phyloP scores from a whole-genome alignment of 2,329 filamentous ascomycete species.

The Neurospora crassa region DNA sequence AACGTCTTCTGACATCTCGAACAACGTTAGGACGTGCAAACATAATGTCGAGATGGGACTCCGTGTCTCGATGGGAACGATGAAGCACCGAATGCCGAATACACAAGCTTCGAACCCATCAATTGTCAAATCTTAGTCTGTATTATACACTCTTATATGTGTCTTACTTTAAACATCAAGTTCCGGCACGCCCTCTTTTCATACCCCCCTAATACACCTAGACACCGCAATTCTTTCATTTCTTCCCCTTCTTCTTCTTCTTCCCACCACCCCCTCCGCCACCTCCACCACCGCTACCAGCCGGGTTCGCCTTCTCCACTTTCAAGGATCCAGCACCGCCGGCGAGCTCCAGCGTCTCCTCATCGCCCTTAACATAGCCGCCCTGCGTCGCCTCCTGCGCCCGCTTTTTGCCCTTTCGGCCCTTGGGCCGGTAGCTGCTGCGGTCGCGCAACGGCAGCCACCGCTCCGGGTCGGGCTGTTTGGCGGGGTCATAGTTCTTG shows the following conservation, averaged over 20 bases:
- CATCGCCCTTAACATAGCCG: slow-evolving; percentile 61
- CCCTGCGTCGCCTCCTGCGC: slow-evolving; percentile 74
- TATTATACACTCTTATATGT: background rate
- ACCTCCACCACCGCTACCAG: slow-evolving; percentile 11
- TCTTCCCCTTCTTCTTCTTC: slow-evolving; percentile 36
- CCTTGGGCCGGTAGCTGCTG: slow-evolving; percentile 81
- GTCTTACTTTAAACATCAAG: background rate
- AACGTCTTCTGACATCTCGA: background rate
- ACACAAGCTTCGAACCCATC: background rate
- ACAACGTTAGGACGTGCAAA: background rate
- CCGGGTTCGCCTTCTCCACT: slow-evolving; percentile 47
- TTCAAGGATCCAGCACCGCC: slow-evolving; percentile 54
- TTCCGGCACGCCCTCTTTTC: background rate
- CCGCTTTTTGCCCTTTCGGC: slow-evolving; percentile 84
- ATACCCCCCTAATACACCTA: background rate
- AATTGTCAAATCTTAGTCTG: background rate
- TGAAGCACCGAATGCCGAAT: background rate
- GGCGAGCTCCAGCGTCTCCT: slow-evolving; percentile 55
- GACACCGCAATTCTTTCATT: slow-evolving; percentile 24
- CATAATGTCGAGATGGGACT: background rate
- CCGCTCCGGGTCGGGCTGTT: slow-evolving; percentile 78
- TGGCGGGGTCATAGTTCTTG: slow-evolving; percentile 66
- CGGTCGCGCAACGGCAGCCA: slow-evolving; percentile 89
- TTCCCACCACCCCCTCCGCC: slow-evolving; percentile 17
- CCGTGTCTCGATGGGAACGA: background rate